Percentiles rank a stretch among this genome's conserved stretches.
These are phyloP conservation scores for Heliamphora exappendiculata DNA, from an alignment of 148 eudicot species.

Conservation along the genomic window DNA sequence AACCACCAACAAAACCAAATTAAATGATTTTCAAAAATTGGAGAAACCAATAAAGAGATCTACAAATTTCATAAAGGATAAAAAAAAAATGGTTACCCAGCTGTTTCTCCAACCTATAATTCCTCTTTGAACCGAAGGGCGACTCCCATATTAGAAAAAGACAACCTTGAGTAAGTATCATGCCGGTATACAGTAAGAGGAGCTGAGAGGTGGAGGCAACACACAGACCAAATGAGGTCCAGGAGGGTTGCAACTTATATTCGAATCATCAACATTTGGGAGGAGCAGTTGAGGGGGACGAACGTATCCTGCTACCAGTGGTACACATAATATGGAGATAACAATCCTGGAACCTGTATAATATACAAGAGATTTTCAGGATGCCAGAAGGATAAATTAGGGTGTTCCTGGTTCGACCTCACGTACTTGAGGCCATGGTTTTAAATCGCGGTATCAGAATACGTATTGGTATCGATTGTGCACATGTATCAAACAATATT, in stretches of 20 bases:
- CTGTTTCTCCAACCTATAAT: slow-evolving; percentile 8
- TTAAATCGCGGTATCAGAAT: no score
- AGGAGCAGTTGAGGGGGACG: slow-evolving; percentile 83
- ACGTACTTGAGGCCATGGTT: no score
- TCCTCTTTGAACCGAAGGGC: not conserved
- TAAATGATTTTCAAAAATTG: not conserved
- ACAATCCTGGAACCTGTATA: slow-evolving; percentile 78
- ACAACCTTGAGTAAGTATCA: slow-evolving; percentile 11
- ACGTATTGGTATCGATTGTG: no score
- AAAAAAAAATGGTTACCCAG: not conserved
- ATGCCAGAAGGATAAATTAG: not conserved
- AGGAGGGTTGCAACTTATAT: slow-evolving; percentile 90
- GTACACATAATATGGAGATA: slow-evolving; percentile 70
- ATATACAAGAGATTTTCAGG: slow-evolving; percentile 1
- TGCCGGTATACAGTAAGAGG: slow-evolving; percentile 83
- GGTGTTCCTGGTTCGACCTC: not conserved
- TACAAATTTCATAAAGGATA: slow-evolving; percentile 11
- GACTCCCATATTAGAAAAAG: not conserved
- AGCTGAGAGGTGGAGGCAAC: slow-evolving; percentile 84
- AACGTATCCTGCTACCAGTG: slow-evolving; percentile 86
- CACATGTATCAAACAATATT: no score
- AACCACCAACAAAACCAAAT: slow-evolving; percentile 7
- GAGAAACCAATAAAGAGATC: slow-evolving; percentile 12
- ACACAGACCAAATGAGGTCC: slow-evolving; percentile 89
- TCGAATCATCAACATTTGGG: slow-evolving; percentile 57